Base-by-base conservation (phyloP, 2,329 filamentous ascomycete species). In the Aspergillus sp. region DNA sequence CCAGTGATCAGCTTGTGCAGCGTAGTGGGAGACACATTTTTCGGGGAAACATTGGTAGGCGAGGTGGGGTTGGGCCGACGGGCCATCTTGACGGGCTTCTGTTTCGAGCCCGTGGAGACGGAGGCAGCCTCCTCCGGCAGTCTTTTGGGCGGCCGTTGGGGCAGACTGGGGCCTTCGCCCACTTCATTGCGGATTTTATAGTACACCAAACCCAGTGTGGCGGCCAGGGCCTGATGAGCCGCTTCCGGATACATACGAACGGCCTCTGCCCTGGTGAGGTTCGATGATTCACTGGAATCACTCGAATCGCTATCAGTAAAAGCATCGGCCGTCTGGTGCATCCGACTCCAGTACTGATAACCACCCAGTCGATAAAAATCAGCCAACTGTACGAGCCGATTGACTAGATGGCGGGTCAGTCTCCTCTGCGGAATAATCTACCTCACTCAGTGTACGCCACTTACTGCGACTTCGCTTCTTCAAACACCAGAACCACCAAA, bases 401-500 rank as follows among this genome's bases (percentile, higher is more conserved):
- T 65, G 34, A 71, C 71, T 74, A 54, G n/a, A 52, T 16, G n/a
- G 47, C n/a, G 32, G 41, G 23, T 51, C 58, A 57, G 57, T 56
- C 50, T 21, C 16, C 4, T 16, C 32, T 20, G 13, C 11, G 41
- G 43, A 17, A 40, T 9, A 45, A 41, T 54, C 50, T 43, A 51
- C 47, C 19, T 54, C 23, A n/a, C n/a, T n/a, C n/a, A n/a, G n/a
- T n/a, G 36, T 31, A 34, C 36, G 11, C 20, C 40, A 64, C 71
- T 72, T 59, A 74, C 71, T 56, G 58, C 70, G 59, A 57, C 66
- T 73, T 58, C 66, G 62, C 59, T 72, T 72, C 61, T 73, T 73
- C 49, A 74, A 58, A 53, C 69, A 72, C 71, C 71, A 74, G 52
- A 74, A 74, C 41, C 69, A 64, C 71, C 71, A 73, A 6, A 74